Evolutionary conservation across 176 grass and related monocot genomes (phyloP), one percentile per base, ranked within the genome.

Genomic region (Puccinellia tenuiflora): DNA sequence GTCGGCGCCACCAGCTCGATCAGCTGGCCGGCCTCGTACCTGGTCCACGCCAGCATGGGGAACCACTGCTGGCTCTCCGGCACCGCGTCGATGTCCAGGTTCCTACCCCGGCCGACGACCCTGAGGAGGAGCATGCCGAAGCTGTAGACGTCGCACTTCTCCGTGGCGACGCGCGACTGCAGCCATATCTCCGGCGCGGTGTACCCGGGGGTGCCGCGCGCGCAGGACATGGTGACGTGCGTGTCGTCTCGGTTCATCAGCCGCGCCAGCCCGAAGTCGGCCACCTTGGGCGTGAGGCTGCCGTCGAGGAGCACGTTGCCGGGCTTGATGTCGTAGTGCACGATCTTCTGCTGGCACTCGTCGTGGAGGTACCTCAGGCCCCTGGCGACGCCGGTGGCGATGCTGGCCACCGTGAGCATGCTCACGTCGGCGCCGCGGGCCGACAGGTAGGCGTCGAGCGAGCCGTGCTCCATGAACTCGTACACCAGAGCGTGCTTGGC

Each of bases 371-470:
- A 68, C 35, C 35, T 20, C 20, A 68, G 35, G 1, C 65, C 65
- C 21, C 65, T 68, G 5, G 65, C 65, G 65, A 68, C 18, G 20
- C 64, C 34, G 34, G 39, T 9, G 9, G 64, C 33, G 18, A 68
- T 68, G 18, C 0, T 34, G 9, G n/a, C n/a, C n/a, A n/a, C n/a
- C 4, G 34, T n/a, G 34, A 68, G 64, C 18, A 18, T 1, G 0
- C 34, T 1, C 18, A 4, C 17, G 47, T 13, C 22, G 28, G 43
- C n/a, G 35, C n/a, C n/a, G n/a, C n/a, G n/a, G n/a, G n/a, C n/a
- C n/a, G n/a, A n/a, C n/a, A 88, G 85, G 86, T 67, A 75, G 31
- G 7, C 10, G 71, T 71, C 85, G 31, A 88, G 83, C 38, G 86
- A 24, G 54, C 90, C 78, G 17, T 53, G 33, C 4, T 34, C 4